phyloP scores from a whole-genome alignment of 2,329 filamentous ascomycete genomes.

The Diplodia corticola region DNA sequence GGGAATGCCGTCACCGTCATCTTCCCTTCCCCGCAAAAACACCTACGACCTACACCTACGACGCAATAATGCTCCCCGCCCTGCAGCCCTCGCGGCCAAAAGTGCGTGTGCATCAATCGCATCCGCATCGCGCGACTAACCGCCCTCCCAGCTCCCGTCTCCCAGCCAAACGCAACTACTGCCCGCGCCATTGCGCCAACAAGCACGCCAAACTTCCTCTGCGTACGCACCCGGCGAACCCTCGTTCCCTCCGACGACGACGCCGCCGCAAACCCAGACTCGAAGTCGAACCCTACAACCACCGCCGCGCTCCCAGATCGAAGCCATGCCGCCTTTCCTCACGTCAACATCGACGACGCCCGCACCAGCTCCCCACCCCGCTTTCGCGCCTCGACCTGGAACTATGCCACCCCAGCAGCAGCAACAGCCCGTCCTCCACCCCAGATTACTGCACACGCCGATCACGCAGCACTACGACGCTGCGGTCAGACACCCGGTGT shows the following conservation, averaged over 20 bases:
- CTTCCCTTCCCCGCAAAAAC: background rate
- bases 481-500: slow-evolving; percentile 69
- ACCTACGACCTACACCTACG: background rate
- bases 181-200: slow-evolving; percentile 27
- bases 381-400: slow-evolving; percentile 23
- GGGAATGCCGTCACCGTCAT: slow-evolving; percentile 1
- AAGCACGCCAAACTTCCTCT: slow-evolving; percentile 23
- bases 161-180: background rate
- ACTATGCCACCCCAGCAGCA: slow-evolving; percentile 18
- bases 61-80: slow-evolving; percentile 38
- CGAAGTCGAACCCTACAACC: background rate
- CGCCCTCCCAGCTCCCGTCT: slow-evolving; percentile 8
- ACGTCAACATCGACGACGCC: background rate
- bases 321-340: slow-evolving; percentile 48
- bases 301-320: slow-evolving; percentile 47
- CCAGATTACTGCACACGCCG: background rate
- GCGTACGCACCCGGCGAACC: background rate
- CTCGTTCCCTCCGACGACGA: background rate
- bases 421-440: slow-evolving; percentile 12
- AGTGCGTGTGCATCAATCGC: slow-evolving; percentile 27
- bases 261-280: background rate
- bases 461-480: slow-evolving; percentile 49
- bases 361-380: slow-evolving; percentile 24
- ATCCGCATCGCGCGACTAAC: background rate
- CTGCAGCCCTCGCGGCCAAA: slow-evolving; percentile 45